These are phyloP conservation scores for Neolecta irregularis DNA, from an alignment of 1,139 yeast species.

Conservation along the genomic window DNA sequence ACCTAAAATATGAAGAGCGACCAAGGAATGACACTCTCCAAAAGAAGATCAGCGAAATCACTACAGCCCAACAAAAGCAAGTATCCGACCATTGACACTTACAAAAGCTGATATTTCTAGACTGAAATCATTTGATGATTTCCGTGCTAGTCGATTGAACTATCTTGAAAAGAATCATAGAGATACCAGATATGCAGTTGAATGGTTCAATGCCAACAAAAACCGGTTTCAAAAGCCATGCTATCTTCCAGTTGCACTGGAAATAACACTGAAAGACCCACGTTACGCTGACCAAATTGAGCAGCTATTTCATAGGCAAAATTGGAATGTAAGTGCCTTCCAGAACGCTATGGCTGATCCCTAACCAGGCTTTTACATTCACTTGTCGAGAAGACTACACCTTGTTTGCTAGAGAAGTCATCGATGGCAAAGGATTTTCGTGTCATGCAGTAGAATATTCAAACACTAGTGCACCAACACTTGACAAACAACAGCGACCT, in stretches of 20 bases:
- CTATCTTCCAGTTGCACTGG: constrained; percentile 64
- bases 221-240: constrained; percentile 30
- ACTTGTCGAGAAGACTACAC: constrained; percentile 31
- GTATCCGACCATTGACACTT: constrained; percentile 2
- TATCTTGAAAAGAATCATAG: constrained; percentile 20
- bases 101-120: constrained; percentile 5
- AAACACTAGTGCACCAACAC: constrained; percentile 16
- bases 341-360: background rate
- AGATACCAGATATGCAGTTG: constrained; percentile 27
- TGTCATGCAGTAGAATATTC: constrained; percentile 36
- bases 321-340: constrained; percentile 25
- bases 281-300: constrained; percentile 42
- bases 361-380: constrained; percentile 36
- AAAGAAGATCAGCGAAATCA: no score
- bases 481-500: constrained; percentile 18
- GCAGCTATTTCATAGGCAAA: constrained; percentile 38
- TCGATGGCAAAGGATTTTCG: constrained; percentile 26
- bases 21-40: no score
- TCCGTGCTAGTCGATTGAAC: constrained; percentile 18
- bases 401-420: constrained; percentile 29
- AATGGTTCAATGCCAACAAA: constrained; percentile 25
- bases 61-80: constrained; percentile 14
- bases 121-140: constrained; percentile 16
- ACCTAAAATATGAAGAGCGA: no score
- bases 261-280: constrained; percentile 39